These are phyloP conservation scores for Leishmania mexicana DNA, from an alignment of 208 protist species.

Conservation along the genomic window DNA sequence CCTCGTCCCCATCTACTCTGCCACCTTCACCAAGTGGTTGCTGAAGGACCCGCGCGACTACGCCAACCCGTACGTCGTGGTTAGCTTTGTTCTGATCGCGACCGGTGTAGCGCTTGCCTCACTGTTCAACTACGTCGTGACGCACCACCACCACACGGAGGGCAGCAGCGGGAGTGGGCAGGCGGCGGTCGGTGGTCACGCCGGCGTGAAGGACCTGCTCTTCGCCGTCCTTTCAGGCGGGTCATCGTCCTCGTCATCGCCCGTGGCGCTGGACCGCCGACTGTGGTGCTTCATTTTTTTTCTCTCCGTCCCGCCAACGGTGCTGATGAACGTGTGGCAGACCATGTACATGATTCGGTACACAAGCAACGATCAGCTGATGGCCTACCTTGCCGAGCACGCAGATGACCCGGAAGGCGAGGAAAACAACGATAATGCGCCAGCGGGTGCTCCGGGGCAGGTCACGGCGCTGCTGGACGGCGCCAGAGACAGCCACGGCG, in stretches of 20 bases:
- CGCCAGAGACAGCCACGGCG: not conserved
- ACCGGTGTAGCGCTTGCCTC: constrained; percentile 48
- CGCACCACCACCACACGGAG: constrained; percentile 2
- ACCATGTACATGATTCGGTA: constrained; percentile 76
- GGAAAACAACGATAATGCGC: not conserved
- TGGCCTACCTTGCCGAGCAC: constrained; percentile 5
- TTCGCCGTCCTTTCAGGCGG: constrained; percentile 6
- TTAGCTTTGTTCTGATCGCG: constrained; percentile 49
- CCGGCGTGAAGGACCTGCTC: not conserved
- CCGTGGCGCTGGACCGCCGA: constrained; percentile 14
- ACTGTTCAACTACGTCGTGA: constrained; percentile 24
- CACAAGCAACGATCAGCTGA: constrained; percentile 39
- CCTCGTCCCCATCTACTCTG: constrained; percentile 52
- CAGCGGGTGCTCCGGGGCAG: not conserved
- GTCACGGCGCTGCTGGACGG: not conserved
- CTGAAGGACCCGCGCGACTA: constrained; percentile 54
- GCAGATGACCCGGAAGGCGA: constrained; percentile 7
- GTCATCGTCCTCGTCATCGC: not conserved
- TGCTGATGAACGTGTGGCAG: constrained; percentile 79
- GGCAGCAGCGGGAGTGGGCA: not conserved
- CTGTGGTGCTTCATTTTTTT: constrained; percentile 77
- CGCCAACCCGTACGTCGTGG: constrained; percentile 30
- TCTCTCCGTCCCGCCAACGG: constrained; percentile 63
- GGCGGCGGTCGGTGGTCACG: not conserved
- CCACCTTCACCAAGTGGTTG: constrained; percentile 52